Evolutionary conservation across 306 rosid species (phyloP).

Genomic region (Cucurbita ficifolia): DNA sequence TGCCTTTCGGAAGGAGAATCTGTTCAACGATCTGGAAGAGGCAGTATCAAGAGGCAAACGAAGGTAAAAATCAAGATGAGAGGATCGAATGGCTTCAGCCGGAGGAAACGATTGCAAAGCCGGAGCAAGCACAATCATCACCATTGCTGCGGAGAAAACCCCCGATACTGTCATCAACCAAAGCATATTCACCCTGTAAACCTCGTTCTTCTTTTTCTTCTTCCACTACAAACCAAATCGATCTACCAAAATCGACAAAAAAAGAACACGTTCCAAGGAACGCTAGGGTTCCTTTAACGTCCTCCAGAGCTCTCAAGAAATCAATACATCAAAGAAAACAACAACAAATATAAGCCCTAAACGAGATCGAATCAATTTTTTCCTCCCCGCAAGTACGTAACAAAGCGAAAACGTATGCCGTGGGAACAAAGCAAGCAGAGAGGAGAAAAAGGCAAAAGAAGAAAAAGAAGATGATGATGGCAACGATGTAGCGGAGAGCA

Average conservation of each 20-base stretch:
- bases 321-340: neutral
- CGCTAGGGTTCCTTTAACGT: conserved; percentile 22
- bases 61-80: conserved; percentile 19
- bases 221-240: conserved; percentile 15
- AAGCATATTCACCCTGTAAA: conserved; percentile 16
- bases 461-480: conserved; percentile 3
- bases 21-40: conserved; percentile 6
- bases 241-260: conserved; percentile 5
- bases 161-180: conserved; percentile 31
- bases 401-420: conserved; percentile 22
- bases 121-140: conserved; percentile 34
- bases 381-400: conserved; percentile 6
- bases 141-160: conserved; percentile 40
- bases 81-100: conserved; percentile 49
- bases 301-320: conserved; percentile 8
- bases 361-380: conserved; percentile 8
- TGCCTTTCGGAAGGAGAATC: conserved; percentile 32
- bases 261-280: neutral
- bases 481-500: neutral
- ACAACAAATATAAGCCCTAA: neutral
- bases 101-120: conserved; percentile 51
- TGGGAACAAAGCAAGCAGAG: conserved; percentile 23
- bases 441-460: conserved; percentile 3
- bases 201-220: conserved; percentile 14
- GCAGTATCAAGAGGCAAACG: conserved; percentile 10